A percentile compares a stretch with the other conserved stretches of the same genome.
Conservation (phyloP, 495 filamentous ascomycete species). For the Ramalina peruviana region DNA sequence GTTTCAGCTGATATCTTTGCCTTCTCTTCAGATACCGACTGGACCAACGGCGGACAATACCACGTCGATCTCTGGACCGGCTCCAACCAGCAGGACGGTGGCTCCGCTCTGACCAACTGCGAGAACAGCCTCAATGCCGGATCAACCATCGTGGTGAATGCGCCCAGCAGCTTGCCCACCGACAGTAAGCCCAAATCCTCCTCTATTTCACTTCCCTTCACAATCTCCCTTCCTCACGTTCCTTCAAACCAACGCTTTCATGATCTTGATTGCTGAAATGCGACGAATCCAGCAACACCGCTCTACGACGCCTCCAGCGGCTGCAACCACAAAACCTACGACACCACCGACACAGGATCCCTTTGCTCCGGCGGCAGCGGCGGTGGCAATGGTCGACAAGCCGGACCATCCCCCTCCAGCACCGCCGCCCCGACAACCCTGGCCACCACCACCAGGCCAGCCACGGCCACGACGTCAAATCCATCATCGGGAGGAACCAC, state of each 20-base stretch:
- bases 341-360: neutral
- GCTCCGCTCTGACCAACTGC: slow-evolving; percentile 21
- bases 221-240: neutral
- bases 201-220: neutral
- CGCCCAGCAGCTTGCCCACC: slow-evolving; percentile 5
- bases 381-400: too few relatives aligned
- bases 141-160: slow-evolving; percentile 3
- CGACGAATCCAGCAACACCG: neutral
- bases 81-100: slow-evolving; percentile 20
- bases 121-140: slow-evolving; percentile 19
- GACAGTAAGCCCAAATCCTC: neutral
- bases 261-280: neutral
- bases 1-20: neutral
- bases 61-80: slow-evolving; percentile 33
- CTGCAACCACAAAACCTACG: slow-evolving; percentile 1
- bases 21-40: slow-evolving; percentile 16
- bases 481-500: neutral
- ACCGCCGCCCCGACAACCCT: neutral
- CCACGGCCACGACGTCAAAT: neutral
- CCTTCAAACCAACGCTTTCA: neutral
- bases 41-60: slow-evolving; percentile 14
- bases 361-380: slow-evolving; percentile 6
- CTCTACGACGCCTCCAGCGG: slow-evolving; percentile 3
- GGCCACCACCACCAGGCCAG: neutral
- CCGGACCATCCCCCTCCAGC: neutral